Base-by-base conservation (phyloP, 306 rosid genomes). In the Medicago truncatula region DNA sequence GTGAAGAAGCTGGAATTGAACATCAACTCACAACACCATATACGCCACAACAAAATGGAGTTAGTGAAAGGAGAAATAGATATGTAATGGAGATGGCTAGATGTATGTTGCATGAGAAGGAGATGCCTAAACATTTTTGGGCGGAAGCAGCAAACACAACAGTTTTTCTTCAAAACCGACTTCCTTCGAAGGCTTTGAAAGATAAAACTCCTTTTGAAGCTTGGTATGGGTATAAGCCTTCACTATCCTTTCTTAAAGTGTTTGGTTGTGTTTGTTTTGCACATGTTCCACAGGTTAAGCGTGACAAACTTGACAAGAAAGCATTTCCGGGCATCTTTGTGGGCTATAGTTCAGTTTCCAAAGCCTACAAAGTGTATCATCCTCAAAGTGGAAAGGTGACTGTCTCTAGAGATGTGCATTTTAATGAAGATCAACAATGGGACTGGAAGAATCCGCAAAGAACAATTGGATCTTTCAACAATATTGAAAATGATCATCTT, bases 31-130 rank as follows among this genome's bases (percentile, higher is more conserved):
- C 64, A 58, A 20, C 43, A 4, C 67, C 67, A 12, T 61, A 61
- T 12, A 61, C 67, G 14, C 67, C 11, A 23, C 5, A 61, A 6
- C 44, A 61, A 61, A 61, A 61, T 31, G 67, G 67, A 61, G 67
- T 61, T 61, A 61, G 67, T 31, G 44, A 61, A 61, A 61, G 67
- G 11, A 61, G 43, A 31, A 61, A 25, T 12, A 60, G 10, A 60
- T 23, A 21, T 3, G 11, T 17, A 23, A 58, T 20, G 14, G 31
- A 10, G n/a, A 46, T 46, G 52, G 52, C 52, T 46, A 46, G 16
- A 46, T 46, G 52, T 10, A 46, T 46, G 52, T 46, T 12, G 16
- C 52, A 46, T 12, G 16, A 46, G n/a, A 46, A 11, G 52, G 52
- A 46, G 6, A 9, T 46, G 52, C 52, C 17, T 53, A 16, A 21